Base-by-base conservation (phyloP, 2,329 filamentous ascomycete species). In the Colletotrichum chrysophilum region DNA sequence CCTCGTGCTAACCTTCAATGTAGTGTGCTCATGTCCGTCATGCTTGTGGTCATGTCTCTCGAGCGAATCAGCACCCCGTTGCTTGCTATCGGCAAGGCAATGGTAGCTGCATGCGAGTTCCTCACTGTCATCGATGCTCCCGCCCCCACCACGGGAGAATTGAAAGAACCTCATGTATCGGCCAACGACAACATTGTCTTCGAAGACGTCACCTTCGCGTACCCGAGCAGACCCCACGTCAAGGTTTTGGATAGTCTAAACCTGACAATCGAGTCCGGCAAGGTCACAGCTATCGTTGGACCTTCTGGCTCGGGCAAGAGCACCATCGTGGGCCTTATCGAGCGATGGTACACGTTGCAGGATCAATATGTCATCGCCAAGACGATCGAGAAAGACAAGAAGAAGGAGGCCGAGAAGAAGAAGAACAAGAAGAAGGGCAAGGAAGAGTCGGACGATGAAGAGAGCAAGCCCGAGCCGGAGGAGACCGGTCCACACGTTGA, bases 241-340 rank as follows among this genome's bases (percentile, higher is more conserved):
- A 91, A 91, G 79, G 90, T 95, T 0, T 83, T 95, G 2, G 88
- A 94, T 78, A 84, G 88, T 4, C 82, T 95, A 4, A 87, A 89
- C 78, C 83, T 94, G 10, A 85, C 82, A 1, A 90, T 95, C 71
- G 87, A 90, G 75, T 87, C 90, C 9, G 92, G 93, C 24, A 93
- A 94, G 79, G 89, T 93, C 3, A 95, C 93, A 1, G 94, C 94
- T 3, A 93, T 96, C 21, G 94, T 96, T 24, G 94, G 94, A 0
- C 90, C 93, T 1, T 94, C 92, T 4, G 94, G 94, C 0, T 92
- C 90, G 6, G 94, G 94, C 1, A 96, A 96, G 82, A 94, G 92
- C 66, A 96, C 94, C 0, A 91, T 95, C 30, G 91, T 95, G 1
- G 93, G 92, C 0, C 84, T 96, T 4, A 86, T 95, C 4, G 92